Base-by-base conservation (phyloP, 768 basidiomycete genomes). In the Leccinum rimulosum region DNA sequence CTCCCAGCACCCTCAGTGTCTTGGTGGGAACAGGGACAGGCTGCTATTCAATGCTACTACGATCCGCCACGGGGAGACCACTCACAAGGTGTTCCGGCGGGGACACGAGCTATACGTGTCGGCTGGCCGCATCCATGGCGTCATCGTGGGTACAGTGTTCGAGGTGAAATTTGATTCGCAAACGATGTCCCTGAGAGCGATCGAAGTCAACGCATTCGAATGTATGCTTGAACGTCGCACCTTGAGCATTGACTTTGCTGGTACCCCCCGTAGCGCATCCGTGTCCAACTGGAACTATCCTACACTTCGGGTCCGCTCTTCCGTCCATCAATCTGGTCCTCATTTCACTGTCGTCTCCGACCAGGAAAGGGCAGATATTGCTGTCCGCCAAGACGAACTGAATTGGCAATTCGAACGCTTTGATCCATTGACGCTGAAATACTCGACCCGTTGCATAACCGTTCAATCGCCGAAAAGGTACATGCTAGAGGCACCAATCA, bases 1-100 rank as follows among this genome's bases (percentile, higher is more conserved):
- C 30, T 17, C 31, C 15, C 66, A 68, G 25, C 64, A 68, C 40
- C 66, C 64, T 31, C 67, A 63, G 14, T 68, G 67, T 38, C 55
- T 60, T 35, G 66, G 66, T 0, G 27, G 19, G 35, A 56, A 68
- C 40, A 63, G n/a, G 52, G 49, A 61, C 14, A 45, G 67, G 7
- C 54, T 68, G 1, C 51, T 68, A 1, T 68, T 68, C 6, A 66
- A 64, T 11, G 52, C 63, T 1, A 68, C 64, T 52, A 63, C 49
- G 2, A 47, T 57, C 36, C 56, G 43, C 35, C 27, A 60, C 9
- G 61, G 56, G 14, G 52, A 57, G 38, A 63, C 55, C 12, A 61
- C 55, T 11, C 62, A 63, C 61, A 62, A 54, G 28, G 59, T 67
- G 38, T 55, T 30, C 25, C 19, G 57, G 38, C 62, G 27, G 19